Percentiles rank a stretch among this genome's conserved stretches.
These are phyloP conservation scores for Bipolaris gigantea DNA, from an alignment of 2,329 filamentous ascomycete species.

Conservation along the genomic window DNA sequence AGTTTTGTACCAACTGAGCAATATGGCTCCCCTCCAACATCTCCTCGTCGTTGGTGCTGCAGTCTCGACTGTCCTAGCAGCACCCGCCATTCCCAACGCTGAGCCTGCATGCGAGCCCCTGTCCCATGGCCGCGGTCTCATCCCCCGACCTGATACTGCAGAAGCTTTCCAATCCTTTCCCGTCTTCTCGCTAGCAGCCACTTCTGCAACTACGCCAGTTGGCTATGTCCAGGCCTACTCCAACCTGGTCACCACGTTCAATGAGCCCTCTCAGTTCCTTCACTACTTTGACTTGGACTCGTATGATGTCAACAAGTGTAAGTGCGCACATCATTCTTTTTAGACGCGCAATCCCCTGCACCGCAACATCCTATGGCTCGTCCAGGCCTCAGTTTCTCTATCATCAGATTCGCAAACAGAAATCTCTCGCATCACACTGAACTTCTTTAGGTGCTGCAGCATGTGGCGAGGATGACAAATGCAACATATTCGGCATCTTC, in stretches of 20 bases:
- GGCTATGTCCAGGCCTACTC: conserved; percentile 21
- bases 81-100: background rate
- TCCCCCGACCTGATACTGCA: conserved; percentile 13
- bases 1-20: background rate
- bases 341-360: background rate
- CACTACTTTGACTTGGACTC: conserved; percentile 10
- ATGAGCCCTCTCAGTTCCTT: conserved; percentile 14
- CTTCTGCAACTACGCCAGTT: conserved; percentile 14
- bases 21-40: background rate
- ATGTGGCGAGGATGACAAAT: conserved; percentile 15
- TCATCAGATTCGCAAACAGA: background rate
- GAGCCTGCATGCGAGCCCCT: background rate
- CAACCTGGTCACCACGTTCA: conserved; percentile 15
- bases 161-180: conserved; percentile 15
- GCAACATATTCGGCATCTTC: conserved; percentile 27
- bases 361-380: background rate
- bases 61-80: background rate
- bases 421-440: background rate
- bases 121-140: conserved; percentile 2
- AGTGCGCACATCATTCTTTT: background rate
- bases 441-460: background rate
- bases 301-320: conserved; percentile 17
- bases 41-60: background rate
- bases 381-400: background rate
- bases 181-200: conserved; percentile 13